Evolutionary conservation across 768 basidiomycete genomes (phyloP).

Genomic region (Lentinula edodes): DNA sequence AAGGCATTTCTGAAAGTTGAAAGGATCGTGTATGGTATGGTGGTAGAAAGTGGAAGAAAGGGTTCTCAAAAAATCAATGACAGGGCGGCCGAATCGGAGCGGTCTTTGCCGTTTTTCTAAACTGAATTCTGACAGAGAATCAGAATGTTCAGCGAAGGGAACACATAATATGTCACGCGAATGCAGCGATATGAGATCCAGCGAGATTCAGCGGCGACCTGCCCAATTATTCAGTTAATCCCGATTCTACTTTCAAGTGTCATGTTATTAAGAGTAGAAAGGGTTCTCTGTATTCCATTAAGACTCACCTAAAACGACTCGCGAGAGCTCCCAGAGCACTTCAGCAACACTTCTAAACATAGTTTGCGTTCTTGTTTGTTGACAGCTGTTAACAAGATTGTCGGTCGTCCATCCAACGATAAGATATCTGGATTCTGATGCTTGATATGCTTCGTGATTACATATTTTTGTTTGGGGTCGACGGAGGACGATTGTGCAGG

Average conservation of each 20-base stretch:
- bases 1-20: neutral
- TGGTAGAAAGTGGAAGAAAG: neutral
- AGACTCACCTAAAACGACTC: neutral
- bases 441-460: too few species aligned
- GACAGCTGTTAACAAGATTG: too few species aligned
- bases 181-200: neutral
- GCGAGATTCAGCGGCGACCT: neutral
- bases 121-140: neutral
- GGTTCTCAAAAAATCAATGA: neutral
- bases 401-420: too few species aligned
- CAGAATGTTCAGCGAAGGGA: neutral
- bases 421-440: too few species aligned
- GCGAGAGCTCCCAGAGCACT: neutral
- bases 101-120: neutral
- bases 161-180: neutral
- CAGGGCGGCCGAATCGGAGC: neutral
- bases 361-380: neutral
- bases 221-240: too few species aligned
- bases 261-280: too few species aligned
- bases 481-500: too few species aligned
- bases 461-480: too few species aligned
- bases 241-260: too few species aligned
- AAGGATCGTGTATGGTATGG: neutral
- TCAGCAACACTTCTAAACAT: neutral
- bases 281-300: neutral